phyloP scores from a whole-genome alignment of 1,284 basidiomycete genomes.

The Earliella scabrosa region DNA sequence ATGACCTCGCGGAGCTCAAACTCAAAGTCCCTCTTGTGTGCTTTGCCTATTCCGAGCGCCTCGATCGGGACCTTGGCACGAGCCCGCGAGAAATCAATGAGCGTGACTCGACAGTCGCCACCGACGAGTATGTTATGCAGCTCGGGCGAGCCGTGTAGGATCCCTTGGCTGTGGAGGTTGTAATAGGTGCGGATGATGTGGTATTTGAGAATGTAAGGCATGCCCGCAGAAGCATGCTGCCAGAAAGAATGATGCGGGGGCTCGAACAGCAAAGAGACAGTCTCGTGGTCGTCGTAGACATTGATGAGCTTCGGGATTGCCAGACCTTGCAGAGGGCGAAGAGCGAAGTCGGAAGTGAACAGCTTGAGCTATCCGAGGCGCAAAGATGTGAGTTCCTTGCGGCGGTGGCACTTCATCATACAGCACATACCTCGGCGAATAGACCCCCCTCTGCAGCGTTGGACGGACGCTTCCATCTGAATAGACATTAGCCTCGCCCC shows the following conservation, averaged over 20 bases:
- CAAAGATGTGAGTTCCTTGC: neutral
- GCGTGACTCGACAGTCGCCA: slow-evolving; percentile 55
- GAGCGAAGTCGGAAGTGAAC: slow-evolving; percentile 49
- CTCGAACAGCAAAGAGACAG: slow-evolving; percentile 43
- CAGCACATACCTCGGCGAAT: slow-evolving; percentile 2
- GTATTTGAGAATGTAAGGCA: slow-evolving; percentile 29
- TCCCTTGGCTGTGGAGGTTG: slow-evolving; percentile 23
- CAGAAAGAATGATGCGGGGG: slow-evolving; percentile 31
- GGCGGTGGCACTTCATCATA: neutral
- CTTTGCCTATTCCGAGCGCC: slow-evolving; percentile 41
- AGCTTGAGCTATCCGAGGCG: slow-evolving; percentile 35
- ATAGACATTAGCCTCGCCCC: neutral
- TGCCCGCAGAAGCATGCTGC: slow-evolving; percentile 30
- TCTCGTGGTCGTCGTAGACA: slow-evolving; percentile 44
- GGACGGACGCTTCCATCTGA: slow-evolving; percentile 25
- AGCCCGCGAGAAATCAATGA: slow-evolving; percentile 60
- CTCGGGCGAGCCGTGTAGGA: slow-evolving; percentile 28
- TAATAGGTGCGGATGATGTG: slow-evolving; percentile 22
- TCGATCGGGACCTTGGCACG: slow-evolving; percentile 42
- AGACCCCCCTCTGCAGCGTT: neutral
- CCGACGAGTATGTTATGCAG: slow-evolving; percentile 53
- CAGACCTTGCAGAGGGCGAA: slow-evolving; percentile 55
- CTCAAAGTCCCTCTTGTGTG: slow-evolving; percentile 46
- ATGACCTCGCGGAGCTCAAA: slow-evolving; percentile 60
- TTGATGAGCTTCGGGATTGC: slow-evolving; percentile 59